These are phyloP conservation scores for Plectosphaerella cucumerina DNA, from an alignment of 2,329 filamentous ascomycete genomes.

Conservation along the genomic window DNA sequence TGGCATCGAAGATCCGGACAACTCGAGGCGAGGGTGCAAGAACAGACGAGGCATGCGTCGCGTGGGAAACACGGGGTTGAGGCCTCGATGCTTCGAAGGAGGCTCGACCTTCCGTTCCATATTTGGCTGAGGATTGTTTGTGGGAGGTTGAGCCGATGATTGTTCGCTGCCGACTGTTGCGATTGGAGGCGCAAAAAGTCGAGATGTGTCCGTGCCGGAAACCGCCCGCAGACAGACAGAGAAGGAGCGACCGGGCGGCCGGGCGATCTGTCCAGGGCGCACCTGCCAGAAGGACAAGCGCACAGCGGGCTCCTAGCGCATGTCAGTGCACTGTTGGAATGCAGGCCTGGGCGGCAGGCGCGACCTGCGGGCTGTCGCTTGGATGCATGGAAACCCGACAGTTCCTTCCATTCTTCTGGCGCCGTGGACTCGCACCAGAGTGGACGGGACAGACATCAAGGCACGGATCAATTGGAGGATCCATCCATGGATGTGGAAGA, in stretches of 20 bases:
- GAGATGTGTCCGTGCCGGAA: background rate
- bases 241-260: background rate
- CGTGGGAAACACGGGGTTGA: background rate
- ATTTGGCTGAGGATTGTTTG: background rate
- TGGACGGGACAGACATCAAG: no score
- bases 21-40: background rate
- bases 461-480: no score
- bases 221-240: background rate
- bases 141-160: background rate
- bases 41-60: background rate
- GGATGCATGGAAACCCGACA: background rate
- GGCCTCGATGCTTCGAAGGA: background rate
- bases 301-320: no score
- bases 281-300: background rate
- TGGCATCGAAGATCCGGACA: background rate
- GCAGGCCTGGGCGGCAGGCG: background rate
- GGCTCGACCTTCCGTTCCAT: background rate
- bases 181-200: background rate
- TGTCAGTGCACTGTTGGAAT: no score
- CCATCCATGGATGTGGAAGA: no score
- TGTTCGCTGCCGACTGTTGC: background rate
- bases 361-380: background rate
- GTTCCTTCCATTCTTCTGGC: no score
- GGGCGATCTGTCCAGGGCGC: background rate
- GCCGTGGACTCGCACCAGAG: no score